Evolutionary conservation across 305 asterid species (phyloP).

Genomic region (Ruellia speciosa): DNA sequence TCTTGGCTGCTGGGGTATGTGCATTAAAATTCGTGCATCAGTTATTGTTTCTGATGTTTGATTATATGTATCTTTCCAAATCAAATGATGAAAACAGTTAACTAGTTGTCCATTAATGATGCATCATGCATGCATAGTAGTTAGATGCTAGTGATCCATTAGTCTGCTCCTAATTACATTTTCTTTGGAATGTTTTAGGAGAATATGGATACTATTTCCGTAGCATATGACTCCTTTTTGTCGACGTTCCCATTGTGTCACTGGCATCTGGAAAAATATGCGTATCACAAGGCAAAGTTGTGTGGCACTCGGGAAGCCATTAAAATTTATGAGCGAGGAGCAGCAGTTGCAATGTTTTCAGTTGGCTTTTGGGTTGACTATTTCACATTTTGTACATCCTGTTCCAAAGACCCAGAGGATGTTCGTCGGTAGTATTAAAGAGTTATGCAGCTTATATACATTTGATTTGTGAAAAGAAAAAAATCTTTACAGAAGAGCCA

Average conservation of each 20-base stretch:
- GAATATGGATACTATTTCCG: constrained; percentile 50
- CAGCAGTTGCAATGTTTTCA: constrained; percentile 48
- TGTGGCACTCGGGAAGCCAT: constrained; percentile 55
- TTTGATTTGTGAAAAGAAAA: constrained; percentile 13
- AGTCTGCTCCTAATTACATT: constrained; percentile 10
- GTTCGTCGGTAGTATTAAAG: constrained; percentile 61
- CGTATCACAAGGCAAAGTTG: constrained; percentile 49
- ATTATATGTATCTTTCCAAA: no score
- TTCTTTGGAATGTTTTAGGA: constrained; percentile 43
- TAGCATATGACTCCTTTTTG: constrained; percentile 68
- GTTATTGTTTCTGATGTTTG: not conserved
- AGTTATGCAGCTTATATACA: constrained; percentile 20
- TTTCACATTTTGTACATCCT: constrained; percentile 51
- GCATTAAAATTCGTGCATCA: not conserved
- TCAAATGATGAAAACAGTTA: no score
- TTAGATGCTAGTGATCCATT: constrained; percentile 12
- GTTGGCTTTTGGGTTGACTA: constrained; percentile 81
- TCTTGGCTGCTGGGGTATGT: no score
- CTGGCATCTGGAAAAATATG: constrained; percentile 77
- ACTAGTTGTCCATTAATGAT: no score
- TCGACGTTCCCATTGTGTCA: constrained; percentile 74
- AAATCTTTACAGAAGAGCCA: not conserved
- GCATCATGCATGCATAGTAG: constrained; percentile 5
- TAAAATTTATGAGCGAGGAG: constrained; percentile 59
- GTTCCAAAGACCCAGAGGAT: constrained; percentile 54